Evolutionary conservation across 1,284 basidiomycete species (phyloP).

Genomic region (Malassezia arunalokei): DNA sequence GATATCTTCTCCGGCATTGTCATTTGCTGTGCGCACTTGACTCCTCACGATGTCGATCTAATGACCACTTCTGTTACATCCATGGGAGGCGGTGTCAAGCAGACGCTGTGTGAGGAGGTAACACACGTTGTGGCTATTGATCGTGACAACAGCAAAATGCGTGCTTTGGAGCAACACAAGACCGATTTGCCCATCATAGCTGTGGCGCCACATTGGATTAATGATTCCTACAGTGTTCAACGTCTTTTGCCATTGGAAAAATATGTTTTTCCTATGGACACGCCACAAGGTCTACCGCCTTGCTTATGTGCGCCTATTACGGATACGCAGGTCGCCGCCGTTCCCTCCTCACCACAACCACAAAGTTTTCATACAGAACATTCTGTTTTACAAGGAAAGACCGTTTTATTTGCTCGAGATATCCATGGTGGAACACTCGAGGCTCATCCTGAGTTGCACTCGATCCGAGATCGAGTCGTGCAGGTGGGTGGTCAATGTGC

Average conservation of each 20-base stretch:
- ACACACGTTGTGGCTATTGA: slow-evolving; percentile 63
- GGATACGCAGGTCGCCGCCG: slow-evolving; percentile 15
- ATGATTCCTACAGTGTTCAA: slow-evolving; percentile 61
- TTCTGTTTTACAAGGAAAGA: slow-evolving; percentile 17
- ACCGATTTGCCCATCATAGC: slow-evolving; percentile 54
- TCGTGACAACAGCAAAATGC: slow-evolving; percentile 17
- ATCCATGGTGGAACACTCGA: slow-evolving; percentile 17
- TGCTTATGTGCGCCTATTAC: slow-evolving; percentile 17
- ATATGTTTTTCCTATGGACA: slow-evolving; percentile 58
- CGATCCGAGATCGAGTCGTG: slow-evolving; percentile 7
- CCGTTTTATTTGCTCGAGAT: slow-evolving; percentile 25
- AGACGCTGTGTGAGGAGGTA: slow-evolving; percentile 64
- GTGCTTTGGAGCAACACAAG: slow-evolving; percentile 49
- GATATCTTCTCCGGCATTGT: slow-evolving; percentile 68
- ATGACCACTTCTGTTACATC: slow-evolving; percentile 60
- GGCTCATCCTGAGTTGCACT: slow-evolving; percentile 12
- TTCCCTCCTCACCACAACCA: neutral
- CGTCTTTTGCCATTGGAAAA: slow-evolving; percentile 52
- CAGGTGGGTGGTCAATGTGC: slow-evolving; percentile 22
- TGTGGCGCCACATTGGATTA: slow-evolving; percentile 69
- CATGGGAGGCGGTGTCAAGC: slow-evolving; percentile 69
- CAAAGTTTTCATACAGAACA: neutral
- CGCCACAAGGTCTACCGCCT: slow-evolving; percentile 29
- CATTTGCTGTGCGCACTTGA: slow-evolving; percentile 54
- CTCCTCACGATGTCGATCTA: slow-evolving; percentile 58